Evolutionary conservation across 1,284 basidiomycete species (phyloP).

Genomic region (Vanrija pseudolonga): DNA sequence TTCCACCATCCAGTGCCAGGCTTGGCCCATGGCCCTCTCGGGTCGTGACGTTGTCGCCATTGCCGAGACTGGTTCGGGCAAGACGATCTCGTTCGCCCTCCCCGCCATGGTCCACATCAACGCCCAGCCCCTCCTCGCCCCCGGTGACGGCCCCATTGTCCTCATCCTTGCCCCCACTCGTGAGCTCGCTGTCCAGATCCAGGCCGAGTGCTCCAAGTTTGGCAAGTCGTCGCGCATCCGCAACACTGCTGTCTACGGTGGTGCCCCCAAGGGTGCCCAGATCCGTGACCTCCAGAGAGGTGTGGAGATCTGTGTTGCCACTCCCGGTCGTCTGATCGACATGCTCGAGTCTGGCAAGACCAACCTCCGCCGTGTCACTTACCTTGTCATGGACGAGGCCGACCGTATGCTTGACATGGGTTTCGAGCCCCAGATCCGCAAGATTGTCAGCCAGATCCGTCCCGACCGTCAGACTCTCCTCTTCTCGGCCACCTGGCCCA

Average conservation of each 20-base stretch:
- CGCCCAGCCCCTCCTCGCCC: constrained; percentile 88
- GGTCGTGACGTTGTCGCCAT: constrained; percentile 95
- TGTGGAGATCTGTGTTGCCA: constrained; percentile 95
- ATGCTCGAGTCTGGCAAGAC: constrained; percentile 96
- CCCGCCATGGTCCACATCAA: constrained; percentile 99
- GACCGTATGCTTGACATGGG: constrained; percentile 62
- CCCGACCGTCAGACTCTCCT: constrained; percentile 93
- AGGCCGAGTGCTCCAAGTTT: constrained; percentile 97
- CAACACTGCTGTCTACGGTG: constrained; percentile 97
- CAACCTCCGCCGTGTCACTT: constrained; percentile 91
- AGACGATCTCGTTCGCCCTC: constrained; percentile 96
- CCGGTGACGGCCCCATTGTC: constrained; percentile 95
- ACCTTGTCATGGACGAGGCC: constrained; percentile 98
- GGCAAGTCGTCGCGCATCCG: constrained; percentile 95
- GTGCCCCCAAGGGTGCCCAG: constrained; percentile 96
- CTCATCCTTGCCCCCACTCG: constrained; percentile 95
- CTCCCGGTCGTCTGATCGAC: constrained; percentile 91
- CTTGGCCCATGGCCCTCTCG: constrained; percentile 95
- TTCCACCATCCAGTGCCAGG: constrained; percentile 95
- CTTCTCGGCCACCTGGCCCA: constrained; percentile 99
- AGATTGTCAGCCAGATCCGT: constrained; percentile 93
- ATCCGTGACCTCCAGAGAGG: constrained; percentile 96
- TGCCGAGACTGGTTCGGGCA: constrained; percentile 93
- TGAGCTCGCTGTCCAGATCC: constrained; percentile 97
- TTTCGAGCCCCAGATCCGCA: constrained; percentile 99